These are phyloP conservation scores for Chaetothyriales sp. DNA, from an alignment of 2,329 filamentous ascomycete genomes.

Conservation along the genomic window DNA sequence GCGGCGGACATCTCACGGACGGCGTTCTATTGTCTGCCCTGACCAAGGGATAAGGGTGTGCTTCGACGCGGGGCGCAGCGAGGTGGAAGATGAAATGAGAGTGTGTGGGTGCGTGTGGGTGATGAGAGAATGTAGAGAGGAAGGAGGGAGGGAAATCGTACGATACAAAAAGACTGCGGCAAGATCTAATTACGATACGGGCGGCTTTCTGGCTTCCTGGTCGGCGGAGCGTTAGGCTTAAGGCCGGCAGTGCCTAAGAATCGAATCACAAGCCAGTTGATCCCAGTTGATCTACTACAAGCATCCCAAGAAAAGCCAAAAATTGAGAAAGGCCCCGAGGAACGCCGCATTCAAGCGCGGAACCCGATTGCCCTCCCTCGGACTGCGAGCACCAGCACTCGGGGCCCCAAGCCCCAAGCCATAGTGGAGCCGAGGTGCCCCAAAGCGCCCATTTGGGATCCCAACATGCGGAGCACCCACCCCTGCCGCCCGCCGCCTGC, in stretches of 20 bases:
- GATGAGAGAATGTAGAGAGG: neutral
- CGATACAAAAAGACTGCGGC: no score
- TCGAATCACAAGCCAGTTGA: neutral
- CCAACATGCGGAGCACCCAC: neutral
- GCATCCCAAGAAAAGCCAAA: neutral
- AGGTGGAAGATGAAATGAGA: neutral
- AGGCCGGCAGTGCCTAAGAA: neutral
- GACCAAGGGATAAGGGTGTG: constrained; percentile 83
- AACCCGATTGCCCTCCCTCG: neutral
- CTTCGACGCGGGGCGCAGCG: constrained; percentile 13
- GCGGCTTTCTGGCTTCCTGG: no score
- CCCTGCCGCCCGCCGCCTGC: no score
- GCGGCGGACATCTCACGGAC: constrained; percentile 45
- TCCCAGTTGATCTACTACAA: neutral
- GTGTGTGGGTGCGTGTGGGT: neutral
- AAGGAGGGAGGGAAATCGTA: neutral
- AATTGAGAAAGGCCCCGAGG: neutral
- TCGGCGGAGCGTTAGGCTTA: neutral
- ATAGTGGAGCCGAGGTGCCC: neutral
- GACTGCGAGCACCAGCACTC: neutral
- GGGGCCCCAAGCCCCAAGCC: no score
- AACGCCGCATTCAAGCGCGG: neutral
- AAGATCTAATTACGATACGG: neutral
- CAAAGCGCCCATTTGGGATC: neutral
- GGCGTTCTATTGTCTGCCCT: constrained; percentile 56